Evolutionary conservation across 2,329 filamentous ascomycete genomes (phyloP).

Genomic region (Ceratocystis albifundus): DNA sequence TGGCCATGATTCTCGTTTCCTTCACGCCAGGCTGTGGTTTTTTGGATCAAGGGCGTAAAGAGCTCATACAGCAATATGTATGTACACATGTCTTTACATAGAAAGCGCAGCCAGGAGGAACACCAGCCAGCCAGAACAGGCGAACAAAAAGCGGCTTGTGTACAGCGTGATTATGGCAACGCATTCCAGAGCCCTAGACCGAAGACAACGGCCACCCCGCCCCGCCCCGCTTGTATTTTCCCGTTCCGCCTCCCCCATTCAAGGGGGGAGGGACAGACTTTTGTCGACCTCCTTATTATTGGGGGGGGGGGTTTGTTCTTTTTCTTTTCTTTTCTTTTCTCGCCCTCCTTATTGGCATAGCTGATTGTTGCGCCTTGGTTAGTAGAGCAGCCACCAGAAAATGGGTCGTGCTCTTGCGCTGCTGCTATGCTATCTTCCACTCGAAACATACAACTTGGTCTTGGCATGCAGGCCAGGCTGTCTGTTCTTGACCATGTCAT

Average conservation of each 20-base stretch:
- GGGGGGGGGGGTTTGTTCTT: too few relatives aligned
- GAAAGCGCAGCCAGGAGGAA: too few relatives aligned
- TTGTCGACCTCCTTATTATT: neutral
- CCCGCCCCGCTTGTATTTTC: neutral
- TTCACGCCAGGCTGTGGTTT: too few relatives aligned
- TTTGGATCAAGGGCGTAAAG: too few relatives aligned
- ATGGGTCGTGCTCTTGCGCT: neutral
- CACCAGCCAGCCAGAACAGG: too few relatives aligned
- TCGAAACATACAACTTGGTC: neutral
- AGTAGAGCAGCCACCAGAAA: neutral
- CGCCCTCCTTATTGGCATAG: neutral
- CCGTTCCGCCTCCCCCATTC: slow-evolving; percentile 2
- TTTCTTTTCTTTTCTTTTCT: neutral
- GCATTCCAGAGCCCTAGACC: neutral
- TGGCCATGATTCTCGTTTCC: too few relatives aligned
- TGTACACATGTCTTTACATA: too few relatives aligned
- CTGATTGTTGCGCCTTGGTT: neutral
- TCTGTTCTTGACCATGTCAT: neutral
- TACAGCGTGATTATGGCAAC: neutral
- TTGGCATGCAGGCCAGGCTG: neutral
- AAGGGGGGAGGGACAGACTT: neutral
- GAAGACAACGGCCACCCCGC: neutral
- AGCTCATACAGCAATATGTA: too few relatives aligned
- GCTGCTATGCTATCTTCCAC: neutral
- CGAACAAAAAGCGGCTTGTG: neutral